Conservation (phyloP, 768 basidiomycete genomes). For the Suillus discolor region DNA sequence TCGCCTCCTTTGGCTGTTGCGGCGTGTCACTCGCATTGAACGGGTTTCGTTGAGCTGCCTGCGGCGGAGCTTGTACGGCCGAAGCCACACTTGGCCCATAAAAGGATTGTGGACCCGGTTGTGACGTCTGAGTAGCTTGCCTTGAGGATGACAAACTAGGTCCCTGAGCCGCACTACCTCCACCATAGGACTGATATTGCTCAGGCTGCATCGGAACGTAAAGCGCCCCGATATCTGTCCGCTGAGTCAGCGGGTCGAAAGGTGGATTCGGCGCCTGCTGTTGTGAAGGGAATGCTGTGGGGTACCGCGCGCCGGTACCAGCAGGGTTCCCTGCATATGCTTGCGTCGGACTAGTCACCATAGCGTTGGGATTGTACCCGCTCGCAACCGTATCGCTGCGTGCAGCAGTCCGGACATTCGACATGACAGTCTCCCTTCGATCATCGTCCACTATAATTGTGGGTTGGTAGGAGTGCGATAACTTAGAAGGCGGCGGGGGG, state of each 20-base stretch:
- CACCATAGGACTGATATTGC: slow-evolving; percentile 62
- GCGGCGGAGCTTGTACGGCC: slow-evolving; percentile 41
- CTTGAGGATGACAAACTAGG: slow-evolving; percentile 34
- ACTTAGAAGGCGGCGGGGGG: slow-evolving; percentile 36
- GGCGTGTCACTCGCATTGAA: slow-evolving; percentile 44
- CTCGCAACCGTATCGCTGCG: slow-evolving; percentile 45
- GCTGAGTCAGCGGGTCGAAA: slow-evolving; percentile 64
- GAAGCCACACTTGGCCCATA: slow-evolving; percentile 66
- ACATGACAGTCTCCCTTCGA: slow-evolving; percentile 79
- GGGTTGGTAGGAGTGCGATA: slow-evolving; percentile 36
- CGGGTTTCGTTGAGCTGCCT: slow-evolving; percentile 41
- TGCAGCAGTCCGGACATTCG: slow-evolving; percentile 70
- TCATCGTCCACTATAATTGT: slow-evolving; percentile 69
- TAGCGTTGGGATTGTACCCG: slow-evolving; percentile 48
- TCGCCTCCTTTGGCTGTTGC: slow-evolving; percentile 53
- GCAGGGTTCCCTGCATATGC: slow-evolving; percentile 59
- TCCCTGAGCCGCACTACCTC: slow-evolving; percentile 32
- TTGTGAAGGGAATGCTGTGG: slow-evolving; percentile 53
- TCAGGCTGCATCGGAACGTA: slow-evolving; percentile 87
- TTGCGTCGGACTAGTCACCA: slow-evolving; percentile 78
- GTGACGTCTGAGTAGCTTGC: slow-evolving; percentile 51
- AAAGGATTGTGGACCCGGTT: slow-evolving; percentile 50
- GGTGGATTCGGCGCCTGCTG: slow-evolving; percentile 41
- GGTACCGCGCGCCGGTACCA: slow-evolving; percentile 56
- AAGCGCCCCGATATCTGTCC: slow-evolving; percentile 66